Evolutionary conservation across 306 rosid genomes (phyloP).

Genomic region (Vigna trinervia): DNA sequence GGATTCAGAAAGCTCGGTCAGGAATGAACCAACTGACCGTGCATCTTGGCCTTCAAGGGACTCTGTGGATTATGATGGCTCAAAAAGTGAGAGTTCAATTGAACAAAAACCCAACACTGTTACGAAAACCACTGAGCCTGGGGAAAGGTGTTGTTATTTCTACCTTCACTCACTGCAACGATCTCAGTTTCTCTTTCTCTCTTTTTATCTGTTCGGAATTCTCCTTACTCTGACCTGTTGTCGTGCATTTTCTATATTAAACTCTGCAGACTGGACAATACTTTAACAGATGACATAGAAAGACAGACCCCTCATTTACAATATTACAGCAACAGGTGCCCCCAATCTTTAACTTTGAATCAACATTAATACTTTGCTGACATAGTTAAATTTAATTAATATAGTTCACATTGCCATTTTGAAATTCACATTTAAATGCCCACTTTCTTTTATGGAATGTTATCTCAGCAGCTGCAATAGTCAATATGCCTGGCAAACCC

Average conservation of each 20-base stretch:
- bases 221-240: slow-evolving; percentile 23
- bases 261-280: slow-evolving; percentile 55
- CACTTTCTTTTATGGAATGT: slow-evolving; percentile 39
- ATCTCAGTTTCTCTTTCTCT: background rate
- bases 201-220: background rate
- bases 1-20: slow-evolving; percentile 46
- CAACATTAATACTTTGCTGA: background rate
- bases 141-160: slow-evolving; percentile 61
- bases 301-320: slow-evolving; percentile 53
- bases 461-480: slow-evolving; percentile 64
- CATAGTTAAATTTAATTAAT: background rate
- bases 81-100: slow-evolving; percentile 52
- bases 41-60: slow-evolving; percentile 56
- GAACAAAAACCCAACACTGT: slow-evolving; percentile 48
- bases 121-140: slow-evolving; percentile 43
- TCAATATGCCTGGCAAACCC: slow-evolving; percentile 93
- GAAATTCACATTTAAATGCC: slow-evolving; percentile 28
- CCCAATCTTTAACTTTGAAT: slow-evolving; percentile 25
- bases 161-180: background rate
- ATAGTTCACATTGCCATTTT: slow-evolving; percentile 26
- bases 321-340: slow-evolving; percentile 71
- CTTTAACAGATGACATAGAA: slow-evolving; percentile 55
- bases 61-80: slow-evolving; percentile 53
- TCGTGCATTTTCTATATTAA: slow-evolving; percentile 29
- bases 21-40: slow-evolving; percentile 45